Conservation (phyloP, 164 flowering plant species). For the Macadamia tetraphylla region DNA sequence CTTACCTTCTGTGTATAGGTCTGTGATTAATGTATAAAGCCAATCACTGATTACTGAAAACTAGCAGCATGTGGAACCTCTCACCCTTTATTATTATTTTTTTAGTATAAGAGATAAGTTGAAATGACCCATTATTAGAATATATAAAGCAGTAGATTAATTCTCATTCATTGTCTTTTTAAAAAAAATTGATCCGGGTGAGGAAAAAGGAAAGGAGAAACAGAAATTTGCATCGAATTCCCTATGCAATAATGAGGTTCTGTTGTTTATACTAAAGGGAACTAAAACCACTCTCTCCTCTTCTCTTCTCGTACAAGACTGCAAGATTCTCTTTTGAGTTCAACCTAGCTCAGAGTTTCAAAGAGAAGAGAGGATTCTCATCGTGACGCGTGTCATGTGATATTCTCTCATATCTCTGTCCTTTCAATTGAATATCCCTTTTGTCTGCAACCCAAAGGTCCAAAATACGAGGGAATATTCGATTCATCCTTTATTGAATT, state of each 20-base stretch:
- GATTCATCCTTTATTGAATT: neutral
- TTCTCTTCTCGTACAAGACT: constrained; percentile 54
- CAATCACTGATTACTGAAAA: too few relatives aligned
- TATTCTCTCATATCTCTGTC: constrained; percentile 30
- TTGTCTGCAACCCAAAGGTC: constrained; percentile 30
- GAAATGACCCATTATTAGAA: neutral
- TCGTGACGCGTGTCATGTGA: constrained; percentile 43
- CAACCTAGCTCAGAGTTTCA: neutral
- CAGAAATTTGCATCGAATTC: constrained; percentile 38
- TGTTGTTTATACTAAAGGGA: constrained; percentile 13
- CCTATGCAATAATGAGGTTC: constrained; percentile 26
- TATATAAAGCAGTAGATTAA: too few relatives aligned
- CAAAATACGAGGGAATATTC: constrained; percentile 17
- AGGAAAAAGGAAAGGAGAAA: too few relatives aligned
- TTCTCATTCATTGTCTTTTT: neutral
- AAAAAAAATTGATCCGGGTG: constrained; percentile 26
- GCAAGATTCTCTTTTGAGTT: constrained; percentile 47
- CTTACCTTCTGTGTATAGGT: too few relatives aligned
- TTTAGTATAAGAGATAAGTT: too few relatives aligned
- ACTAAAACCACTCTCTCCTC: constrained; percentile 14
- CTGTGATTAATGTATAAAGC: too few relatives aligned
- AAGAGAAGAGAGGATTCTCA: constrained; percentile 32
- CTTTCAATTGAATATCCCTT: constrained; percentile 61
- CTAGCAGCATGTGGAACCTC: too few relatives aligned
- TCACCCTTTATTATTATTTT: too few relatives aligned